These are phyloP conservation scores for Sporothrix pallida DNA, from an alignment of 2,329 filamentous ascomycete genomes.

Conservation along the genomic window DNA sequence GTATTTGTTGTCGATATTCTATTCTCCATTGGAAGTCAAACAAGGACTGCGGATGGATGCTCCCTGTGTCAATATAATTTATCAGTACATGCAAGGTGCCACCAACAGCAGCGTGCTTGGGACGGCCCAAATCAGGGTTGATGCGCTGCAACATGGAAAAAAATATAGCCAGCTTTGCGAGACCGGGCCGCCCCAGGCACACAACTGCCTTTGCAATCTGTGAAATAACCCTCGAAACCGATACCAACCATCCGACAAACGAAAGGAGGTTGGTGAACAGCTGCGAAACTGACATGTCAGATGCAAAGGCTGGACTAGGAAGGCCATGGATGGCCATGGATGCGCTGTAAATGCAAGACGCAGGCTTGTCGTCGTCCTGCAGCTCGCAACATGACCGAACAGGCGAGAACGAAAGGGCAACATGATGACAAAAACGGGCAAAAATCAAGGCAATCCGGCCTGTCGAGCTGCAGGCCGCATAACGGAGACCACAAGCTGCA, in stretches of 20 bases:
- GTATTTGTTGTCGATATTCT: no score
- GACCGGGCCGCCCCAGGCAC: neutral
- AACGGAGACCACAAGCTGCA: no score
- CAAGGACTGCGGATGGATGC: neutral
- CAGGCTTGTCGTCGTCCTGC: neutral
- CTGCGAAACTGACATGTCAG: neutral
- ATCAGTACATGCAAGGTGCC: neutral
- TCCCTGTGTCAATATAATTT: neutral
- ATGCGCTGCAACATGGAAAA: neutral
- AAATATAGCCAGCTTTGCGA: neutral
- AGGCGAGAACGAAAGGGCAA: neutral
- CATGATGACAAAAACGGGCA: neutral
- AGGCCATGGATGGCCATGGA: neutral
- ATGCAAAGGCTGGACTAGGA: neutral
- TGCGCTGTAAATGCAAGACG: constrained; percentile 10
- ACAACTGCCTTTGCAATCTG: neutral
- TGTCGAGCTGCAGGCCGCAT: neutral
- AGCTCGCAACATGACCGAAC: neutral
- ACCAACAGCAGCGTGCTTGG: neutral
- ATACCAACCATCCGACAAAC: neutral
- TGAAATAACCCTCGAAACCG: neutral
- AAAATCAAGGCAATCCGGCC: constrained; percentile 2
- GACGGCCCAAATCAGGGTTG: neutral
- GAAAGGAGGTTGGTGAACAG: neutral
- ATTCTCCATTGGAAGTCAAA: neutral